phyloP scores from a whole-genome alignment of 1,139 yeast species.

The Hyphopichia buzzinii region DNA sequence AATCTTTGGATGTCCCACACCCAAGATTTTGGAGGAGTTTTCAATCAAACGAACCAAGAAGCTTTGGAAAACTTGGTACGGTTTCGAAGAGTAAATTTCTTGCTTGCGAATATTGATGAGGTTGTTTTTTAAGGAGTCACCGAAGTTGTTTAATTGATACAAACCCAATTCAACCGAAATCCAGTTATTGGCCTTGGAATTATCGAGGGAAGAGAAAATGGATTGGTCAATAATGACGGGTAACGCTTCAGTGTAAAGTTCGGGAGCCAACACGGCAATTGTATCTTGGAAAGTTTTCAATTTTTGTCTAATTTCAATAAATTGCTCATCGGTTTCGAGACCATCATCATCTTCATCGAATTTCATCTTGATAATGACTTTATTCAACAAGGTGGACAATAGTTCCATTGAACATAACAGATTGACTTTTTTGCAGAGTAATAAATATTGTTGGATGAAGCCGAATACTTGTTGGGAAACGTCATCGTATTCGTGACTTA shows the following conservation, averaged over 20 bases:
- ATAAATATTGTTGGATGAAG: conserved; percentile 70
- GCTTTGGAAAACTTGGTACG: conserved; percentile 57
- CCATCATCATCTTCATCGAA: conserved; percentile 76
- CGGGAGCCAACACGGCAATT: conserved; percentile 72
- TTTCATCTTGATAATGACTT: conserved; percentile 74
- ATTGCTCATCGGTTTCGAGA: conserved; percentile 65
- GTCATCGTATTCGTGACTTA: conserved; percentile 85
- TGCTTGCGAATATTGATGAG: conserved; percentile 64
- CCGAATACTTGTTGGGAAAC: conserved; percentile 81
- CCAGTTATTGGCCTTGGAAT: conserved; percentile 44
- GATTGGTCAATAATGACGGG: conserved; percentile 65
- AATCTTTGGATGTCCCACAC: conserved; percentile 70
- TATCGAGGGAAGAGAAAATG: conserved; percentile 31
- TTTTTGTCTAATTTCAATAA: conserved; percentile 70
- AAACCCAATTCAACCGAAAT: conserved; percentile 82
- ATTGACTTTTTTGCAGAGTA: conserved; percentile 61
- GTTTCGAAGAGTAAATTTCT: conserved; percentile 60
- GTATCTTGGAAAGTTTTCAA: conserved; percentile 82
- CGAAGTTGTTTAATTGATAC: conserved; percentile 72
- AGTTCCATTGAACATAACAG: conserved; percentile 42
- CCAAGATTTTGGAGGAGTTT: conserved; percentile 44
- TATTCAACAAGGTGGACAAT: conserved; percentile 61
- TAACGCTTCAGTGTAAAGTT: conserved; percentile 67
- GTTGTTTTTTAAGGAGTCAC: conserved; percentile 78
- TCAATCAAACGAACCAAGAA: conserved; percentile 65